phyloP scores from a whole-genome alignment of 106 monocot species.

The Iris macrosiphon region DNA sequence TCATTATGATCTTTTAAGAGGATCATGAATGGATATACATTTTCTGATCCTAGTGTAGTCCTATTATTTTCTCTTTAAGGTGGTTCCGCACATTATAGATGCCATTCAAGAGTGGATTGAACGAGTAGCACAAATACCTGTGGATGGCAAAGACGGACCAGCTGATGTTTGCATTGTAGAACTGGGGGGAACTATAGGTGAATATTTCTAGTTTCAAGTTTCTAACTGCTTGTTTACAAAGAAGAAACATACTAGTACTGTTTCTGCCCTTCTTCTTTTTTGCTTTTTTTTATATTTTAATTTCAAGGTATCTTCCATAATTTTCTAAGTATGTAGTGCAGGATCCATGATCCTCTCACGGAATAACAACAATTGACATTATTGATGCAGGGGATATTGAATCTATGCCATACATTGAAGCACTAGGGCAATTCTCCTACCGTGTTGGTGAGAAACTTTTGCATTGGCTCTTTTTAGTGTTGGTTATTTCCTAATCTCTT shows the following conservation, averaged over 20 bases:
- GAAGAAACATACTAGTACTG: too few species aligned
- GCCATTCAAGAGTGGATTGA: conserved; percentile 96
- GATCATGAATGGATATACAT: not conserved
- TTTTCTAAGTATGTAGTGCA: conserved; percentile 7
- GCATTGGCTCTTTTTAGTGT: not conserved
- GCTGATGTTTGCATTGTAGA: conserved; percentile 93
- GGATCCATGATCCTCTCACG: conserved; percentile 8
- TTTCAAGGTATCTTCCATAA: conserved; percentile 5
- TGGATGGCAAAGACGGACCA: conserved; percentile 81
- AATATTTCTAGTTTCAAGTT: not conserved
- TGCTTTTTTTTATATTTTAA: too few species aligned
- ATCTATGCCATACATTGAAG: conserved; percentile 96
- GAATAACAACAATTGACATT: conserved; percentile 24
- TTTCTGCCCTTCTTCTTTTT: too few species aligned
- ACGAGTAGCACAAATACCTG: conserved; percentile 64
- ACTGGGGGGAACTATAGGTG: conserved; percentile 96
- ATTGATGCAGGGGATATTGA: conserved; percentile 91
- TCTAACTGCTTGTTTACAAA: not conserved
- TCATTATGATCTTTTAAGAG: not conserved
- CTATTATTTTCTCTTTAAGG: conserved; percentile 27
- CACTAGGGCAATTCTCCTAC: conserved; percentile 86
- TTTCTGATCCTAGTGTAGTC: not conserved
- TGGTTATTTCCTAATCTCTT: not conserved
- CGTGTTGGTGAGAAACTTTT: conserved; percentile 61
- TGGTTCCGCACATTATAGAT: conserved; percentile 82